A percentile compares a stretch with the other conserved stretches of the same genome.
Conservation (phyloP, 2,329 filamentous ascomycete species). For the Apiospora saccharicola region DNA sequence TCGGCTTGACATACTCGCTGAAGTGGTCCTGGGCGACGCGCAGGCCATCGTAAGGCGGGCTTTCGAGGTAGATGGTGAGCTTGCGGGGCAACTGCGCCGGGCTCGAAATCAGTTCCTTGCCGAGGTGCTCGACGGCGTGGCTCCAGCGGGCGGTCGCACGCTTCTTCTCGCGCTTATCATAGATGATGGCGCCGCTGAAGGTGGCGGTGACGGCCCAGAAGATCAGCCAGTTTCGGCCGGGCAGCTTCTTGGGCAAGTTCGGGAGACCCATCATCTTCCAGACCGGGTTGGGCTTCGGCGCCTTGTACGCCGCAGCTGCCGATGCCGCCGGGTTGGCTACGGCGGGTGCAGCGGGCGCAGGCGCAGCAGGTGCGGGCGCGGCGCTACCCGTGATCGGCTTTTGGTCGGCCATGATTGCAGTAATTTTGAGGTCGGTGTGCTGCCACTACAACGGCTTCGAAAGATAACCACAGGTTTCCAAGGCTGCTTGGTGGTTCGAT, state of each 20-base stretch:
- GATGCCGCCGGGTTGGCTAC: constrained; percentile 3
- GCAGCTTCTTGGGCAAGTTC: constrained; percentile 81
- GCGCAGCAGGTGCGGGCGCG: not conserved
- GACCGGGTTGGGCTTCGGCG: constrained; percentile 70
- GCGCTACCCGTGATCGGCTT: constrained; percentile 5
- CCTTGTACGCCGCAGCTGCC: constrained; percentile 43
- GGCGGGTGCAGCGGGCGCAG: constrained; percentile 15
- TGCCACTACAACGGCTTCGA: constrained; percentile 1
- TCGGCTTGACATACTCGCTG: constrained; percentile 92
- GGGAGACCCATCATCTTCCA: constrained; percentile 86
- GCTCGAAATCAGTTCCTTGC: constrained; percentile 73
- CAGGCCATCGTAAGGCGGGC: constrained; percentile 86
- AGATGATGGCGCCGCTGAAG: constrained; percentile 82
- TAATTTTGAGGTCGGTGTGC: not conserved
- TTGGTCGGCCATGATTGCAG: constrained; percentile 21
- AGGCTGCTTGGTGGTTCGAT: not conserved
- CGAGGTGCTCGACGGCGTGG: constrained; percentile 82
- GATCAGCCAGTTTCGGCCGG: constrained; percentile 97
- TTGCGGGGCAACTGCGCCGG: constrained; percentile 79
- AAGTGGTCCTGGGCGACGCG: constrained; percentile 92
- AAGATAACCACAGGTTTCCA: not conserved
- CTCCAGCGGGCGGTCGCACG: constrained; percentile 87
- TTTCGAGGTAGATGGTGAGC: constrained; percentile 84
- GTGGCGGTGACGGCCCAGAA: constrained; percentile 83
- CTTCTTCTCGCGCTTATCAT: constrained; percentile 92